Conservation (phyloP, 768 basidiomycete genomes). For the Amanita rubescens region DNA sequence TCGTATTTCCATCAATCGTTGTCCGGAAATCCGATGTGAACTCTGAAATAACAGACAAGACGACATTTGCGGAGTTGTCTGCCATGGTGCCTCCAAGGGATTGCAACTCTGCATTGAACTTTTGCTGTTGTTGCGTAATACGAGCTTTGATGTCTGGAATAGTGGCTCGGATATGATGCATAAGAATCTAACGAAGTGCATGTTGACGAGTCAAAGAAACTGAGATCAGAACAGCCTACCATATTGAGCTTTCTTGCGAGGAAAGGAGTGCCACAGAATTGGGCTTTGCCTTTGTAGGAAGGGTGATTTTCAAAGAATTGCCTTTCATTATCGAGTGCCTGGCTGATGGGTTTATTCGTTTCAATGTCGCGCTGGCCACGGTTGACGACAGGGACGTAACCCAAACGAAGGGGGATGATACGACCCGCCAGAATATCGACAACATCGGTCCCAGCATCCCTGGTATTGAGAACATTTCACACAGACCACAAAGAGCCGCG, state of each 20-base stretch:
- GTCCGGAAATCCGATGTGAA: conserved; percentile 96
- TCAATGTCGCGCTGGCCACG: conserved; percentile 98
- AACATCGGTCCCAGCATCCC: conserved; percentile 97
- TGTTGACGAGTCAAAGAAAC: neutral
- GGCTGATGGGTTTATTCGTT: conserved; percentile 70
- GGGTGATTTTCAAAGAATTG: conserved; percentile 93
- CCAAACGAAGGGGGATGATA: conserved; percentile 90
- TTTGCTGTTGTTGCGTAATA: conserved; percentile 85
- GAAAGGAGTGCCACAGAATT: conserved; percentile 97
- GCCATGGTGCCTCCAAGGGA: conserved; percentile 83
- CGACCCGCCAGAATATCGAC: conserved; percentile 98
- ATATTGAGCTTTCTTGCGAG: conserved; percentile 92
- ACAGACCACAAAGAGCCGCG: neutral
- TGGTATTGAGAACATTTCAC: conserved; percentile 22
- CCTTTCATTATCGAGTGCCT: conserved; percentile 84
- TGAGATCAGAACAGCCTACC: conserved; percentile 36
- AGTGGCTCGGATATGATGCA: conserved; percentile 97
- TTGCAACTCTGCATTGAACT: conserved; percentile 77
- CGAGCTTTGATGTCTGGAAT: conserved; percentile 98
- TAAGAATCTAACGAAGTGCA: conserved; percentile 69
- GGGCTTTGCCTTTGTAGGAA: conserved; percentile 88
- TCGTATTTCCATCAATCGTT: conserved; percentile 95
- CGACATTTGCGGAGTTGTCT: conserved; percentile 86
- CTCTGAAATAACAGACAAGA: conserved; percentile 96
- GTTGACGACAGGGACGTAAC: conserved; percentile 98